A percentile compares a stretch with the other conserved stretches of the same genome.
Evolutionary conservation across 768 basidiomycete species (phyloP).

Genomic region (Suillus lakei): DNA sequence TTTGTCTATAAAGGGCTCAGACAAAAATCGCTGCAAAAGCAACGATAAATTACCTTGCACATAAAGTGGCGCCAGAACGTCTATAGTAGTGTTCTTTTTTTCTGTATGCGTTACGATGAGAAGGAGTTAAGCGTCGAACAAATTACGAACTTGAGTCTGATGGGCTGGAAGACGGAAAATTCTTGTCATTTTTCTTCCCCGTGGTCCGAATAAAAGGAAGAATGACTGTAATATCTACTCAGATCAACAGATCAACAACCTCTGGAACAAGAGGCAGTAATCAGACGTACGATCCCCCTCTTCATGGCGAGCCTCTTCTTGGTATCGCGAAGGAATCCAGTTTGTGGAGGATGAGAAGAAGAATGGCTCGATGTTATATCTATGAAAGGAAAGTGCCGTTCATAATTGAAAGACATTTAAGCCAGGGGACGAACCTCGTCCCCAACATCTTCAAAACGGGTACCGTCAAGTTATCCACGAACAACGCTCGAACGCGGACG

Average conservation of each 20-base stretch:
- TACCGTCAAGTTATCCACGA: too few relatives aligned
- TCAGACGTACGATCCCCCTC: neutral
- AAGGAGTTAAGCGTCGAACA: neutral
- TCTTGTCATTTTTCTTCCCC: constrained; percentile 18
- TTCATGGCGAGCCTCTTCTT: constrained; percentile 41
- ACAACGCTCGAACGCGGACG: constrained; percentile 22
- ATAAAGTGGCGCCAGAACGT: neutral
- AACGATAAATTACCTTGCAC: too few relatives aligned
- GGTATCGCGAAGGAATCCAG: constrained; percentile 64
- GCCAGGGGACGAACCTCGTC: constrained; percentile 26
- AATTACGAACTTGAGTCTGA: neutral
- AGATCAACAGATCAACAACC: constrained; percentile 17
- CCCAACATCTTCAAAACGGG: constrained; percentile 41
- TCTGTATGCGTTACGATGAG: constrained; percentile 1
- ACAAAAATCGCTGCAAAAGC: neutral
- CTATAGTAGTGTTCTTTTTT: constrained; percentile 8
- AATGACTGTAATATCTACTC: constrained; percentile 35
- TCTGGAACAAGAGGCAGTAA: too few relatives aligned
- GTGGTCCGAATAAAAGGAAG: constrained; percentile 46
- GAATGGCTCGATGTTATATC: constrained; percentile 41
- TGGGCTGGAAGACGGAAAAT: neutral
- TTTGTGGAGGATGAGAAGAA: constrained; percentile 47
- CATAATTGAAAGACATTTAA: neutral
- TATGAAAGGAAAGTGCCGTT: constrained; percentile 9
- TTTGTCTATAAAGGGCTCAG: constrained; percentile 13